A percentile compares a stretch with the other conserved stretches of the same genome.
phyloP scores from a whole-genome alignment of 176 grass and related monocot genomes.

The Raddia guianensis region DNA sequence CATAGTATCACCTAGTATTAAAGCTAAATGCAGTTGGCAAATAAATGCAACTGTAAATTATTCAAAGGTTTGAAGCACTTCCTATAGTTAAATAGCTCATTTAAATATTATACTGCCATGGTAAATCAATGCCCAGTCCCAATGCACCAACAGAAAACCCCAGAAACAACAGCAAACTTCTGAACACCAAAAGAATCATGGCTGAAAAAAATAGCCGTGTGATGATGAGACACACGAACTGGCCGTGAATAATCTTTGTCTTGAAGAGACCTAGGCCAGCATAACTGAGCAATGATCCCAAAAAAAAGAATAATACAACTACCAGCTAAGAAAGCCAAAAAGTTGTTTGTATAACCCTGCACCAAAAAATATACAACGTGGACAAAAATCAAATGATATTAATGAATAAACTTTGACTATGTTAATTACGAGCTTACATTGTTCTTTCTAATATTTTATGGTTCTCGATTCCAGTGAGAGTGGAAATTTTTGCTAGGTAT shows the following conservation, averaged over 20 bases:
- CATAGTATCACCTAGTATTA: too few species aligned
- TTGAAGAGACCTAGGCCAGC: conserved; percentile 49
- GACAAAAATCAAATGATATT: conserved; percentile 4
- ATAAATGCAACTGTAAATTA: conserved; percentile 5
- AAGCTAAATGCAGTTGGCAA: background rate
- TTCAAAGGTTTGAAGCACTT: background rate
- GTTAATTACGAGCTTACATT: conserved; percentile 48
- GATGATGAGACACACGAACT: conserved; percentile 47
- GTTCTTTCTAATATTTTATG: conserved; percentile 58
- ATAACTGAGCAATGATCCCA: conserved; percentile 55
- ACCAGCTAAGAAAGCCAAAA: conserved; percentile 59
- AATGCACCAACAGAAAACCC: background rate
- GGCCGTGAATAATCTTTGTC: conserved; percentile 43
- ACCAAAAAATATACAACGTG: conserved; percentile 15
- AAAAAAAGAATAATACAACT: conserved; percentile 63
- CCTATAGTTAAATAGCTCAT: background rate
- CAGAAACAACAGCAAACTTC: too few species aligned
- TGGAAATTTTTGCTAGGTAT: too few species aligned
- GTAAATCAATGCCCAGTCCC: background rate
- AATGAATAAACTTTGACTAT: background rate
- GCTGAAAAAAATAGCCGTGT: conserved; percentile 24
- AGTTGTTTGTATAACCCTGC: conserved; percentile 65
- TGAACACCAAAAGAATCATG: background rate
- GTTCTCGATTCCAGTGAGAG: conserved; percentile 45
- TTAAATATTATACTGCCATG: conserved; percentile 4